These are phyloP conservation scores for Plasmodium chabaudi DNA, from an alignment of 169 alveolate genomes.

Conservation along the genomic window DNA sequence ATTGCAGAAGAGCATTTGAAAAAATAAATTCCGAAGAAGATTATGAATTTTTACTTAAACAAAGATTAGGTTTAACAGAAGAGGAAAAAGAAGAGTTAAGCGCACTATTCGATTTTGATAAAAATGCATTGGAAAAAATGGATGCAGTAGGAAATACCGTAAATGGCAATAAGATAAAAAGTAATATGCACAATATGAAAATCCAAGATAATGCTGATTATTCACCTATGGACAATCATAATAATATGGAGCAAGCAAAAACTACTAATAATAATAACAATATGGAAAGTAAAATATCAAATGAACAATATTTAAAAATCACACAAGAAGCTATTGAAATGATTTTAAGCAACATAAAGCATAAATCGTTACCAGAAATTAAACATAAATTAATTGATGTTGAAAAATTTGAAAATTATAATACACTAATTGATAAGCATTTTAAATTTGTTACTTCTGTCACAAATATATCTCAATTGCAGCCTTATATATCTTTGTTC, in stretches of 20 bases:
- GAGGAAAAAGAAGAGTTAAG: slow-evolving; percentile 58
- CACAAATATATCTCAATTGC: slow-evolving; percentile 52
- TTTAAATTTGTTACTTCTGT: slow-evolving; percentile 67
- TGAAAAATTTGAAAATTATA: slow-evolving; percentile 64
- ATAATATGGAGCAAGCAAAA: background rate
- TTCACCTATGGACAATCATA: slow-evolving; percentile 5
- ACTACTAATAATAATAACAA: background rate
- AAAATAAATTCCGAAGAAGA: slow-evolving; percentile 47
- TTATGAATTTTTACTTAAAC: slow-evolving; percentile 57
- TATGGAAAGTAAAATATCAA: slow-evolving; percentile 60
- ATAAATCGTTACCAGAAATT: slow-evolving; percentile 67
- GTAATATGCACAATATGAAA: slow-evolving; percentile 20
- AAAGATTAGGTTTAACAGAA: slow-evolving; percentile 46
- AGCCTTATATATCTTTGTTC: slow-evolving; percentile 60
- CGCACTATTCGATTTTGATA: slow-evolving; percentile 34
- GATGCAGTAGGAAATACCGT: background rate
- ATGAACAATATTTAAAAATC: slow-evolving; percentile 66
- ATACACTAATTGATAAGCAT: slow-evolving; percentile 64
- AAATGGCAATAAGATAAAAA: slow-evolving; percentile 16
- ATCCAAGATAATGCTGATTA: slow-evolving; percentile 19
- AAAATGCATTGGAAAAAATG: slow-evolving; percentile 39
- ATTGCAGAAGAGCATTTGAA: slow-evolving; percentile 66
- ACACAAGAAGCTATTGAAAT: slow-evolving; percentile 73
- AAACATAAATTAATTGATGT: slow-evolving; percentile 48
- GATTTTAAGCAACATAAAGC: slow-evolving; percentile 66